phyloP scores from a whole-genome alignment of 345 rosid species.

The Dipteronia sinensis region DNA sequence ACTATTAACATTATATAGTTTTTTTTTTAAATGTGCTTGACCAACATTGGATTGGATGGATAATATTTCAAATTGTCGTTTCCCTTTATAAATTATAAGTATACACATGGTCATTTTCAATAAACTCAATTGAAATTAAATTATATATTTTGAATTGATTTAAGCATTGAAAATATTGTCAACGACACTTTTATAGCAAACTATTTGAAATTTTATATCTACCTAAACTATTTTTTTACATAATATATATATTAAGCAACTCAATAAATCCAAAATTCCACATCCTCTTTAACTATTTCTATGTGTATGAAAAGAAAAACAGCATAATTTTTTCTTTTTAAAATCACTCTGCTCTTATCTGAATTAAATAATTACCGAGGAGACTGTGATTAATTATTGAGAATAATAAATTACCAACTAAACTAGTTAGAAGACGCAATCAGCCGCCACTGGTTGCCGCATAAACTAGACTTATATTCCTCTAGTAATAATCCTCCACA shows the following conservation, averaged over 20 bases:
- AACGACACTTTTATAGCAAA: background rate
- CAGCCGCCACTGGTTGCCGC: slow-evolving; percentile 12
- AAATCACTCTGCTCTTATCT: no score
- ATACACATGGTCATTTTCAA: background rate
- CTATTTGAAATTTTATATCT: no score
- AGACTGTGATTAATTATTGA: background rate
- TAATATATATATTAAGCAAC: no score
- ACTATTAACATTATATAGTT: no score
- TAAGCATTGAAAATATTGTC: background rate
- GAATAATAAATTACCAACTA: background rate
- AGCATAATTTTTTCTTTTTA: no score
- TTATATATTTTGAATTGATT: background rate
- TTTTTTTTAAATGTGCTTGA: no score
- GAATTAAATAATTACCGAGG: background rate
- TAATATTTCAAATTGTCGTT: no score
- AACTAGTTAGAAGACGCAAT: slow-evolving; percentile 4
- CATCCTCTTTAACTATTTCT: background rate
- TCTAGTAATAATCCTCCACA: background rate
- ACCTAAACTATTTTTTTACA: no score
- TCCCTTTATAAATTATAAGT: no score
- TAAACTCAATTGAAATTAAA: background rate
- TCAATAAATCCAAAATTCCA: background rate
- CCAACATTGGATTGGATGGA: no score
- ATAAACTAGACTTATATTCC: background rate
- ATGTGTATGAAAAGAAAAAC: no score